Base-by-base conservation (phyloP, 225 moss, liverwort and hornwort genomes). In the Neckera pumila region DNA sequence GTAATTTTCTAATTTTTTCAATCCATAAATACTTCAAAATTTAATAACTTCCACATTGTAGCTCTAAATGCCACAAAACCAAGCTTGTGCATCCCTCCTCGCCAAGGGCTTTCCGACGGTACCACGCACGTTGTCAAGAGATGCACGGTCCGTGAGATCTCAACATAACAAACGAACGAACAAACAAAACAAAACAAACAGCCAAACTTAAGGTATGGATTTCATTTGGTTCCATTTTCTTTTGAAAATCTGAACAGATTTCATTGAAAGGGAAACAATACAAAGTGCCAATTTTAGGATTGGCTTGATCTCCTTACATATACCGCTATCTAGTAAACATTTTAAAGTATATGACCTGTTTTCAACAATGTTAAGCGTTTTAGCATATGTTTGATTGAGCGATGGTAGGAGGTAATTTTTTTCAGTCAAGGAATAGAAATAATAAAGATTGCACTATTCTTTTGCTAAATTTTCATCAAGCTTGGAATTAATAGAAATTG, bases 371-470 rank as follows among this genome's bases (percentile, higher is more conserved):
- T 38, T 12, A 38, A 69, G 13, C 0, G 2, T 23, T 38, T 12
- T 38, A 38, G 38, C 38, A 69, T 13, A 69, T 38, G 38, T 38
- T 0, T 0, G 6, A 38, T 38, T 38, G 38, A 69, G 4, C 1
- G 4, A 12, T 69, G 38, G 31, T 31, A 5, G 8, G 64, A 17
- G 2, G 28, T 45, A 27, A 67, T 69, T 22, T 38, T 69, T 0
- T 38, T 0, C 7, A 0, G 7, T 4, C 2, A 38, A 0, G 22
- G 22, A 20, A n/a, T 67, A 21, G 3, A n/a, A 67, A n/a, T n/a
- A n/a, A 38, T 22, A 4, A 22, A 69, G 11, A 21, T 64, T 64
- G 9, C 5, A 33, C 9, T 33, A 64, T 14, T 7, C 17, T 53
- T 31, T 21, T 67, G 21, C 2, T 67, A 22, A 11, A n/a, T 67